These are phyloP conservation scores for Breviolum minutum DNA, from an alignment of 73 alveolate species.

Conservation along the genomic window DNA sequence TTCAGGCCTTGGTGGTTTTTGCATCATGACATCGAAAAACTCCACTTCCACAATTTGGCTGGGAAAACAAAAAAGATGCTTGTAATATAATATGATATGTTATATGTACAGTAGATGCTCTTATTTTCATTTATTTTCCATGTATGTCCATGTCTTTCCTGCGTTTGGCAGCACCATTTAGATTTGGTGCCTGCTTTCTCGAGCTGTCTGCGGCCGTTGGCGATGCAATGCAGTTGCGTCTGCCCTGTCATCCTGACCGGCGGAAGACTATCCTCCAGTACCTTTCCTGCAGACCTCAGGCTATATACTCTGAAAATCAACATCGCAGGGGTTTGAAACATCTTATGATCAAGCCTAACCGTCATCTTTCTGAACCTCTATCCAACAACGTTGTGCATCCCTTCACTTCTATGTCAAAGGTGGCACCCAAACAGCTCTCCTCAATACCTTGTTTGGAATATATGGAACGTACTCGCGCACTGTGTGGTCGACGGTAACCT, in stretches of 20 bases:
- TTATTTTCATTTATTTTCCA: no score
- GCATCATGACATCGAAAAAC: no score
- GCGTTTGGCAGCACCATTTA: neutral
- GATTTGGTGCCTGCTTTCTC: conserved; percentile 27
- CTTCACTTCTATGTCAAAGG: neutral
- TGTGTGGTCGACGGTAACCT: conserved; percentile 53
- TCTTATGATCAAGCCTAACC: no score
- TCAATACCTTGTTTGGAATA: neutral
- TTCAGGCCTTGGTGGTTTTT: conserved; percentile 13
- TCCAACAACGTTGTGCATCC: no score
- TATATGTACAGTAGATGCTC: neutral
- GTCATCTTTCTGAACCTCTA: no score
- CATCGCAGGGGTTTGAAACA: no score
- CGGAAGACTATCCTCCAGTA: neutral
- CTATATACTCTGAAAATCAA: no score
- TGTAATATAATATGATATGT: neutral
- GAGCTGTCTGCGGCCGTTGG: conserved; percentile 67
- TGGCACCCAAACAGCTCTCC: neutral
- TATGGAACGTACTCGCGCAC: conserved; percentile 26
- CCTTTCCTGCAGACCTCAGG: no score
- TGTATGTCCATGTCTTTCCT: no score
- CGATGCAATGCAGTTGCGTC: neutral
- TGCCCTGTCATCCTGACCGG: neutral
- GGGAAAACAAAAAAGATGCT: no score
- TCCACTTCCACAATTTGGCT: no score